Conservation (phyloP, 176 grass and related monocot genomes). For the Musa itinerans region DNA sequence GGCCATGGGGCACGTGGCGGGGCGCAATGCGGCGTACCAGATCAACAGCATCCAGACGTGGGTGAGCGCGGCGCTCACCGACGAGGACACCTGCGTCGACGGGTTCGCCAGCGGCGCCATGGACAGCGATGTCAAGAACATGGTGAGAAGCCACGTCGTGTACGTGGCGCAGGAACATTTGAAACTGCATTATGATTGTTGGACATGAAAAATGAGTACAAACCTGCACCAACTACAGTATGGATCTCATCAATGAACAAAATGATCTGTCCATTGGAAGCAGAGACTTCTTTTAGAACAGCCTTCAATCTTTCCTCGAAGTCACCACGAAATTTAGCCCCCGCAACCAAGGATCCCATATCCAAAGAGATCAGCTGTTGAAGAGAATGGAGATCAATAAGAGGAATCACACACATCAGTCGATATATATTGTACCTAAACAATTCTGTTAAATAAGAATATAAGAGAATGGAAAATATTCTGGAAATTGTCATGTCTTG, state of each 20-base stretch:
- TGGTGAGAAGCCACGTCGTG: conserved; percentile 30
- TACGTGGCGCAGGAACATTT: conserved; percentile 4
- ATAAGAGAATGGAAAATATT: background rate
- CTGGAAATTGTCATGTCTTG: background rate
- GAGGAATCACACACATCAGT: too few species aligned
- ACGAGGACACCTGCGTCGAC: conserved; percentile 64
- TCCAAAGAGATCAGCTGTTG: conserved; percentile 84
- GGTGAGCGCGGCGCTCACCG: conserved; percentile 76
- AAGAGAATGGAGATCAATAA: background rate
- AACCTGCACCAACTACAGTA: conserved; percentile 93
- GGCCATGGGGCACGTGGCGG: conserved; percentile 29
- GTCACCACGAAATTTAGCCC: conserved; percentile 75
- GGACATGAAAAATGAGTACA: conserved; percentile 10
- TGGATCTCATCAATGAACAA: conserved; percentile 99
- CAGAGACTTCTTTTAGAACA: conserved; percentile 87
- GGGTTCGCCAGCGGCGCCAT: conserved; percentile 33
- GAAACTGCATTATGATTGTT: too few species aligned
- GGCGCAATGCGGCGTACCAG: conserved; percentile 22
- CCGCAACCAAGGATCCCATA: conserved; percentile 90
- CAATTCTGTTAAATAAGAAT: background rate
- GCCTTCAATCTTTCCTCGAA: conserved; percentile 94
- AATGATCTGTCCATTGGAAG: conserved; percentile 90
- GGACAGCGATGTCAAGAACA: conserved; percentile 22
- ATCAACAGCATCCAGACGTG: conserved; percentile 61
- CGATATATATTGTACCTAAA: background rate